phyloP scores from a whole-genome alignment of 805 yeast genomes.

The Kodamaea neixiangensis region DNA sequence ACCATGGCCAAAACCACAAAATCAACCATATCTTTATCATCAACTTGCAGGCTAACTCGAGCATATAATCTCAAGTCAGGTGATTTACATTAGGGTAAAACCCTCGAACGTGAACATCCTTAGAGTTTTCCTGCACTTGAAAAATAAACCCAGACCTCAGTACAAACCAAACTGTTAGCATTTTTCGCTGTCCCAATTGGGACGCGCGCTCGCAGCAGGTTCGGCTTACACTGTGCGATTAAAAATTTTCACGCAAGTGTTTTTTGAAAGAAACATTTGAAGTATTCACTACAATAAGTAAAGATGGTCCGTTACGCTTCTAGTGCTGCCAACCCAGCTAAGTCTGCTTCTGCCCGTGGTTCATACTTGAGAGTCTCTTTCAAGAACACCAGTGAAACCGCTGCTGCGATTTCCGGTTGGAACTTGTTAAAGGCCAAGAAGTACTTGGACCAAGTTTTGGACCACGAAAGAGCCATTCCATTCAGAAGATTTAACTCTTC shows the following conservation, averaged over 20 bases:
- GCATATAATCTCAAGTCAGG: background rate
- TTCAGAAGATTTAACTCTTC: constrained; percentile 97
- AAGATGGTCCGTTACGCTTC: constrained; percentile 99
- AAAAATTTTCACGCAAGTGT: constrained; percentile 14
- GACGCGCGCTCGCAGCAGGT: background rate
- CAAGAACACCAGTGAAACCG: constrained; percentile 99
- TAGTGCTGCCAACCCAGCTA: constrained; percentile 98
- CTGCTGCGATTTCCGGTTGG: constrained; percentile 98
- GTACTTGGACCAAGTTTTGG: constrained; percentile 94
- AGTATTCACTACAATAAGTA: constrained; percentile 17
- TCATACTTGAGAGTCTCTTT: constrained; percentile 98
- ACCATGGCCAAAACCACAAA: too few species aligned
- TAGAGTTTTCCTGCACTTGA: too few species aligned
- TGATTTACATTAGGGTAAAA: background rate
- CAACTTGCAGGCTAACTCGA: too few species aligned
- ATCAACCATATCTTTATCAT: too few species aligned
- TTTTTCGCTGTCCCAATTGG: background rate
- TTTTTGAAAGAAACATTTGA: constrained; percentile 11
- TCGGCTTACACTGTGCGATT: constrained; percentile 3
- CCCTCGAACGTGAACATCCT: background rate
- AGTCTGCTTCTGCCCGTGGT: constrained; percentile 99
- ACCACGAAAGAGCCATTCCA: constrained; percentile 99
- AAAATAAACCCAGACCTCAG: background rate
- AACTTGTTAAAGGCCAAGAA: constrained; percentile 91
- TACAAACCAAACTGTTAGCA: too few species aligned